These are phyloP conservation scores for Colletotrichum chrysophilum DNA, from an alignment of 2,329 filamentous ascomycete species.

Conservation along the genomic window DNA sequence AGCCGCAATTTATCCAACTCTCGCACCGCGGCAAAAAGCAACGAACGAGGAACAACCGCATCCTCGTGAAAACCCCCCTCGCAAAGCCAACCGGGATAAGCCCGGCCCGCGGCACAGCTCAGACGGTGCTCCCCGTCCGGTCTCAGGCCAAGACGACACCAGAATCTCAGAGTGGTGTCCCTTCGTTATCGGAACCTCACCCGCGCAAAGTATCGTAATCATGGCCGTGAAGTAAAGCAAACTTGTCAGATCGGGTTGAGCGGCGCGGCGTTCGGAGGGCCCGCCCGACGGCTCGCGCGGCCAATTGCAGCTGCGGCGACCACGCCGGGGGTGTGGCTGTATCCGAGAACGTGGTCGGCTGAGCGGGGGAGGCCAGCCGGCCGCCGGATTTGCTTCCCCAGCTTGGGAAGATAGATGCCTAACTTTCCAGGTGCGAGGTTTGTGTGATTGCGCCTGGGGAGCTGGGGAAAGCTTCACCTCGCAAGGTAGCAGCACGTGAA, in stretches of 20 bases:
- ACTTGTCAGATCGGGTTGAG: constrained; percentile 10
- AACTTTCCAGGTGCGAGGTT: neutral
- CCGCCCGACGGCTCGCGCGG: constrained; percentile 3
- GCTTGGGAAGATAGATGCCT: neutral
- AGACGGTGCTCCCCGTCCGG: neutral
- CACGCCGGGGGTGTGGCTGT: neutral
- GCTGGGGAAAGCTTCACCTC: constrained; percentile 17
- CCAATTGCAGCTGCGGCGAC: neutral
- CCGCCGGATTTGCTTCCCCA: neutral
- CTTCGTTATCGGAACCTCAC: neutral
- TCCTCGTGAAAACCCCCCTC: neutral
- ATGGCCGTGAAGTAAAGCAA: neutral
- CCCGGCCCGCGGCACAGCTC: neutral
- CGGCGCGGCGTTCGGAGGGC: constrained; percentile 1
- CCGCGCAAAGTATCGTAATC: neutral
- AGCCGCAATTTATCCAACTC: neutral
- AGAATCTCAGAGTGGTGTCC: neutral
- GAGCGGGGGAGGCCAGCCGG: neutral
- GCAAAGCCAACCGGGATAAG: neutral
- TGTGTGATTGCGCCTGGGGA: neutral
- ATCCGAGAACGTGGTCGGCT: neutral
- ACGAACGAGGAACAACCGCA: neutral
- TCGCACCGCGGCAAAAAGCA: neutral
- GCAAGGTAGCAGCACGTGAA: neutral
- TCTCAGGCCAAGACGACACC: neutral